These are phyloP conservation scores for Oryza meyeriana DNA, from an alignment of 176 grass and related monocot genomes.

Conservation along the genomic window DNA sequence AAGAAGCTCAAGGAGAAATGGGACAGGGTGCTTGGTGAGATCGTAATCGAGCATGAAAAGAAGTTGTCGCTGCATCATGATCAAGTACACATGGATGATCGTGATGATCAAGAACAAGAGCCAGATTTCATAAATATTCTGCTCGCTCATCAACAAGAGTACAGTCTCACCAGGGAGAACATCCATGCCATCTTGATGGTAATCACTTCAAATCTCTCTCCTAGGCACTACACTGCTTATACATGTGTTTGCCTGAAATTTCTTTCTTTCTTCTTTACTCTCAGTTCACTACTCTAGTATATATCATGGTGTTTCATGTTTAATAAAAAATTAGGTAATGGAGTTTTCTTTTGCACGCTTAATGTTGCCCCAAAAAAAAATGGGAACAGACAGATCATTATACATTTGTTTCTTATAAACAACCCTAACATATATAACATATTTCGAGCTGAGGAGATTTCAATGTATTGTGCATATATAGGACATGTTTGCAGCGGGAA, in stretches of 20 bases:
- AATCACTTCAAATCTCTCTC: no score
- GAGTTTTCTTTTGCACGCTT: no score
- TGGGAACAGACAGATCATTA: not conserved
- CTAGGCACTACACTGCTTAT: no score
- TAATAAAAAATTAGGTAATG: no score
- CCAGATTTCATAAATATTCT: not conserved
- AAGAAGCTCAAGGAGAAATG: constrained; percentile 1
- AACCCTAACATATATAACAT: no score
- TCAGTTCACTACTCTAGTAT: no score
- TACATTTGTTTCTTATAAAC: not conserved
- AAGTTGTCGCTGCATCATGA: no score
- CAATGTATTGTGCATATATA: not conserved
- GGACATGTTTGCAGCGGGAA: constrained; percentile 47
- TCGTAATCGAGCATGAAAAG: constrained; percentile 31
- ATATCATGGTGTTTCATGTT: no score
- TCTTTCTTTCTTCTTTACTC: no score
- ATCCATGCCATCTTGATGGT: not conserved
- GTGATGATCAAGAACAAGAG: not conserved
- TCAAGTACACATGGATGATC: no score
- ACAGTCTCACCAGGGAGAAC: not conserved
- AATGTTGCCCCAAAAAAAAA: not conserved
- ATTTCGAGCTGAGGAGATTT: not conserved
- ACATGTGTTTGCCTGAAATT: no score
- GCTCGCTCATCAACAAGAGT: not conserved
- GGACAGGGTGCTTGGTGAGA: constrained; percentile 35